Evolutionary conservation across 2,329 filamentous ascomycete genomes (phyloP), one percentile per base, ranked within the genome.

Genomic region (Scorias spongiosa): DNA sequence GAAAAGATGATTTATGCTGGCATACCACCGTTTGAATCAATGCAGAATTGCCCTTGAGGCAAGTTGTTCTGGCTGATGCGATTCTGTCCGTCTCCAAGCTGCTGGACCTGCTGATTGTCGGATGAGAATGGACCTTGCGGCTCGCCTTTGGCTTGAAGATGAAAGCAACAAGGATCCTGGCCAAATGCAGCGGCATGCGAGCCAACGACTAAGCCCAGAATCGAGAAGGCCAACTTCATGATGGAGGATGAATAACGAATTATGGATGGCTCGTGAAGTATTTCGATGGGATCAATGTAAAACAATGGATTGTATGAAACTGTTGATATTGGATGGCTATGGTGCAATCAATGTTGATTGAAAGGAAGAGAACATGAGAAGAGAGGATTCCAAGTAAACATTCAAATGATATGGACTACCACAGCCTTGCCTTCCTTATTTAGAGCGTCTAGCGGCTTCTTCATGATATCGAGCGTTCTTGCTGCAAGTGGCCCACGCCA

Each of bases 61-160:
- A 53, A 43, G 10, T 44, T 45, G 15, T 34, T 43, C 40, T 71
- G 70, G 32, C 73, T 71, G 39, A 79, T 67, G 41, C 76, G 69
- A 53, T 70, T 72, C 62, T 82, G 78, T 8, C 80, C 79, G 57
- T 80, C 75, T 42, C 48, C 53, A 32, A 82, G 66, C 56, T 82
- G 72, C 10, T 75, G 77, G 37, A 82, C 63, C 3, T 64, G 57
- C n/a, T 76, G 75, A 28, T 66, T 64, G 14, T 63, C 59, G 45
- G 62, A 65, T 14, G 72, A 72, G 32, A 64, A 64, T 30, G 52
- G 49, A 7, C 51, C 53, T 26, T 36, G 12, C 15, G 32, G 15
- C 5, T 12, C 12, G 15, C 32, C 32, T 36, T 9, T 15, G 3
- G 72, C 69, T 4, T 62, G 66, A 30, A 80, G 54, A 46, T 67